Evolutionary conservation across 257 asterid genomes (phyloP), one percentile per base, ranked within the genome.

Genomic region (Nicotiana tomentosiformis): DNA sequence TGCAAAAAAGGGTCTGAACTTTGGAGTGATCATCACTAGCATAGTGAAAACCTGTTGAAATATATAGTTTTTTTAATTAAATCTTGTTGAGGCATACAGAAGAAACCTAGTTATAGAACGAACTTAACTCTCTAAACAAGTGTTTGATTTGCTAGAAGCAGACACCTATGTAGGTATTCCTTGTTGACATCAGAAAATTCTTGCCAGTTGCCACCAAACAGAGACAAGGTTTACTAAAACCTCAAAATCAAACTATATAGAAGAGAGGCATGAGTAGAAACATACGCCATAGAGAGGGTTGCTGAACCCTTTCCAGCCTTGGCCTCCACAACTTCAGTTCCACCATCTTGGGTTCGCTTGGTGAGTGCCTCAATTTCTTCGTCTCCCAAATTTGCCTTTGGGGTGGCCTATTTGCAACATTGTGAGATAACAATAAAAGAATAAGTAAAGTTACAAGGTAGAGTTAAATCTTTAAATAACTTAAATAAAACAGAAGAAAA

Each of bases 221-320:
- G 32, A 14, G 29, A 55, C 46, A 15, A 6, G 55, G 46, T 30
- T 60, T 8, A 20, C 43, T 65, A 49, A 62, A 65, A 32, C 60
- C 43, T 20, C 32, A 17, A 64, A 32, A 35, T 11, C 15, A 56
- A 55, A 35, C 29, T 51, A 72, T 39, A 46, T 66, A 49, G 51
- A 32, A 49, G 62, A 57, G 69, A 66, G 53, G 53, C 74, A 32
- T 53, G 56, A 67, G 29, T 66, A 9, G 18, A 17, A 30, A 68
- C 84, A 80, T 86, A 86, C 84, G 88, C 88, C 88, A 86, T 86
- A 2, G 88, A 86, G 78, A 86, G 88, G 15, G 88, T 86, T 57
- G 88, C 88, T 4, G 88, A 86, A 74, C 88, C 88, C 82, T 83
- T 83, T 79, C 88, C 88, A 64, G 88, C 88, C 84, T 86, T 86